A percentile compares a stretch with the other conserved stretches of the same genome.
These are phyloP conservation scores for Salvia splendens DNA, from an alignment of 257 asterid genomes.

Conservation along the genomic window DNA sequence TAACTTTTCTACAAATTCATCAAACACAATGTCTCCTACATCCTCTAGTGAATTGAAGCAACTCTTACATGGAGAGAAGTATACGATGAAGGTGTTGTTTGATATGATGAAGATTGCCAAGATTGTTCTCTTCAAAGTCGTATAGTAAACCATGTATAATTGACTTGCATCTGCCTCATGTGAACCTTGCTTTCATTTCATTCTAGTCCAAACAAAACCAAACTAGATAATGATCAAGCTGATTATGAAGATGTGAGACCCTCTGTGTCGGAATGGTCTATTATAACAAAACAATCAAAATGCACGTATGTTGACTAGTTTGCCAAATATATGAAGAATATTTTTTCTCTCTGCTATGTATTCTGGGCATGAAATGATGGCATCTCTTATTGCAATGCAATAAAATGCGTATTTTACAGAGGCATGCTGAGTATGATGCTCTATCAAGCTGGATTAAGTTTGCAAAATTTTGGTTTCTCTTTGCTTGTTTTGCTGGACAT, in stretches of 20 bases:
- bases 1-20: too few species aligned
- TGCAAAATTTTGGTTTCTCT: conserved; percentile 82
- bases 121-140: conserved; percentile 9
- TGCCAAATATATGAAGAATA: not conserved
- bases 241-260: not conserved
- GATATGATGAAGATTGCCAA: conserved; percentile 17
- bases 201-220: not conserved
- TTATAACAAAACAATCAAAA: not conserved
- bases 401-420: conserved; percentile 52
- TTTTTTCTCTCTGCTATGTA: not conserved
- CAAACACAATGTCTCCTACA: too few species aligned
- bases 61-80: too few species aligned
- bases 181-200: conserved; percentile 2
- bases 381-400: not conserved
- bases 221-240: not conserved
- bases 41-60: too few species aligned
- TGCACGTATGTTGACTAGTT: not conserved
- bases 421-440: conserved; percentile 90
- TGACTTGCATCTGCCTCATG: conserved; percentile 1
- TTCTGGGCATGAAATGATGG: not conserved
- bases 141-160: conserved; percentile 4
- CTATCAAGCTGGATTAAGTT: conserved; percentile 73
- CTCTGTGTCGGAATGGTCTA: not conserved
- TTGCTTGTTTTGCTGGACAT: conserved; percentile 70
- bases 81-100: too few species aligned